Conservation (phyloP, 2,329 filamentous ascomycete genomes). For the Macrophomina tecta region DNA sequence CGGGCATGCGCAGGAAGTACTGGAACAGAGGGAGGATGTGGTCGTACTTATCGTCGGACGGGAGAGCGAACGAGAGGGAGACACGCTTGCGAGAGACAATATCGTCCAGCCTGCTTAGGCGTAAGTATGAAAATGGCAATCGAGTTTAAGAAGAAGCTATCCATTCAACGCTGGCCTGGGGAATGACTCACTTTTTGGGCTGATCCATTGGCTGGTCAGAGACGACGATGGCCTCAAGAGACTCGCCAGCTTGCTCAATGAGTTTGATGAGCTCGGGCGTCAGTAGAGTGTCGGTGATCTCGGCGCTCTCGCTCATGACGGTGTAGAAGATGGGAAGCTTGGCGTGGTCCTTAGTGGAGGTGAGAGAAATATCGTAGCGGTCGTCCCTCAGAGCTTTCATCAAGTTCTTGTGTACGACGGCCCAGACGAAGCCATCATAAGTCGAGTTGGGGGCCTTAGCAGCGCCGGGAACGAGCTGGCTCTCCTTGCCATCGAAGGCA, state of each 20-base stretch:
- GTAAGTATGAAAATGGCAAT: not conserved
- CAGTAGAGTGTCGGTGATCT: constrained; percentile 86
- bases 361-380: constrained; percentile 92
- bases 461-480: constrained; percentile 71
- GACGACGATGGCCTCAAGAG: constrained; percentile 80
- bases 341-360: constrained; percentile 87
- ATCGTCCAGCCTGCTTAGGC: constrained; percentile 73
- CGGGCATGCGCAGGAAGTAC: constrained; percentile 83
- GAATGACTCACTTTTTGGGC: constrained; percentile 73
- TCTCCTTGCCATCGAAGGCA: constrained; percentile 91
- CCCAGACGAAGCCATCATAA: constrained; percentile 94
- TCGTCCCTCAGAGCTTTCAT: constrained; percentile 92
- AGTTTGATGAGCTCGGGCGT: constrained; percentile 87
- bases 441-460: constrained; percentile 62
- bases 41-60: constrained; percentile 56
- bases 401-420: constrained; percentile 89
- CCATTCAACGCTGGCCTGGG: not conserved
- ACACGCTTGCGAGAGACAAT: constrained; percentile 84
- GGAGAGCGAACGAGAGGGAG: constrained; percentile 74
- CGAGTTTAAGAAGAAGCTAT: constrained; percentile 26
- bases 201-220: constrained; percentile 89
- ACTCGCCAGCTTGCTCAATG: constrained; percentile 76
- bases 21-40: constrained; percentile 76
- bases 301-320: constrained; percentile 95
- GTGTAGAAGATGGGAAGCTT: constrained; percentile 91